Base-by-base conservation (phyloP, 805 yeast species). In the Wickerhamiella sorbophila region DNA sequence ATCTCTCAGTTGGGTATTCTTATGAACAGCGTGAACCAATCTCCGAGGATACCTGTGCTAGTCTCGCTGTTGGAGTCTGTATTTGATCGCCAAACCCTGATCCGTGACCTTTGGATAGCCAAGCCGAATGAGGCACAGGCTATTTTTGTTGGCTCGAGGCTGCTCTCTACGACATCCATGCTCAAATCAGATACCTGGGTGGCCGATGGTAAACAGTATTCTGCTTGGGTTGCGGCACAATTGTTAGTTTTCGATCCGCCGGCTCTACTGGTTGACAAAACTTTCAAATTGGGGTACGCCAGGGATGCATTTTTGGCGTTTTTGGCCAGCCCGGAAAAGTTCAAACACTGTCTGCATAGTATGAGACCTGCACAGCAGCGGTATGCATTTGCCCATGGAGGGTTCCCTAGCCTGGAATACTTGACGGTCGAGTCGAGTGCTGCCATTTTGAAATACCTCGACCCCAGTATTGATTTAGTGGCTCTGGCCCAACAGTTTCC, bases 201-300 rank as follows among this genome's bases (percentile, higher is more conserved):
- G 21, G 46, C 48, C 33, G 40, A 43, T 31, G 46, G 49, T 5
- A 27, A 17, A 1, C 26, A 31, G 15, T 56, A 53, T 37, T 24
- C 50, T 17, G 5, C 18, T 9, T 55, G 54, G 54, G 47, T 53
- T 9, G 53, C 52, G 5, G n/a, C 12, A 4, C 52, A 48, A 33
- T 22, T 54, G 21, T 18, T 40, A 5, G 29, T 31, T 16, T 24
- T 35, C 5, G 17, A 34, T 6, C 22, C 21, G 9, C 51, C 46
- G 5, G 9, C 46, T 1, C 27, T 38, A 3, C 35, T 53, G 41
- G 41, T 55, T 9, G 58, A 55, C 20, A 20, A 40, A 15, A 40
- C 41, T 1, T 37, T 47, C 27, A 54, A 54, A 31, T 44, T 56
- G 19, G 61, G 59, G 10, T 48, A 46, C 15, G 49, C 58, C 2